A percentile compares a stretch with the other conserved stretches of the same genome.
Conservation (phyloP, 1,139 yeast species). For the Fermentozyma sake region DNA sequence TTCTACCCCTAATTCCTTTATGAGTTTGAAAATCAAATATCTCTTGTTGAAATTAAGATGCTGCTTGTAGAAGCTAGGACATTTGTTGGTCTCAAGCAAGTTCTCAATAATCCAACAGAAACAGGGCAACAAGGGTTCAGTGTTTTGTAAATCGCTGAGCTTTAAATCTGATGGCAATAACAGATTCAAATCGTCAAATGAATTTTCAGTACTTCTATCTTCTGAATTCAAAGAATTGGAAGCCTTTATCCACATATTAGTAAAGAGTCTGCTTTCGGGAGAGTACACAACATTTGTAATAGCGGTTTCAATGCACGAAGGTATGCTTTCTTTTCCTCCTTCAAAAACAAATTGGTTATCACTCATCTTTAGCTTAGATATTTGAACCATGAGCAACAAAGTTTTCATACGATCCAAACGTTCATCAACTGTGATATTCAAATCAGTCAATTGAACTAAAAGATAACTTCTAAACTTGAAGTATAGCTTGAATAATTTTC, state of each 20-base stretch:
- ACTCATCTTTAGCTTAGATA: slow-evolving; percentile 67
- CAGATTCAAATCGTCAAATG: slow-evolving; percentile 28
- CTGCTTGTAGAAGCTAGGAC: slow-evolving; percentile 29
- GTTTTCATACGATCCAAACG: slow-evolving; percentile 71
- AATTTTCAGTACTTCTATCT: slow-evolving; percentile 13
- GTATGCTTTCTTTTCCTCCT: slow-evolving; percentile 48
- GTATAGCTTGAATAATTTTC: slow-evolving; percentile 64
- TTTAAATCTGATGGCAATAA: slow-evolving; percentile 32
- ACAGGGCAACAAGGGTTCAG: slow-evolving; percentile 61
- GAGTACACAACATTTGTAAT: slow-evolving; percentile 69
- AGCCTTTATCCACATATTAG: slow-evolving; percentile 60
- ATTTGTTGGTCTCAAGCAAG: slow-evolving; percentile 32
- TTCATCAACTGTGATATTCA: slow-evolving; percentile 48
- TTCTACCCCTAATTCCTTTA: slow-evolving; percentile 40
- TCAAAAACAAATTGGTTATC: slow-evolving; percentile 54
- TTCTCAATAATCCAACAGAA: slow-evolving; percentile 62
- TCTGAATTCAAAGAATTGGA: slow-evolving; percentile 31
- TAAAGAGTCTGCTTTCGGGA: slow-evolving; percentile 73
- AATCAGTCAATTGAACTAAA: slow-evolving; percentile 62
- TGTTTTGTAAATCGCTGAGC: slow-evolving; percentile 24
- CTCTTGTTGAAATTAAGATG: slow-evolving; percentile 41
- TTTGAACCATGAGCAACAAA: slow-evolving; percentile 61
- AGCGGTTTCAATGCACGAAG: slow-evolving; percentile 84
- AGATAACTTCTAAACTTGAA: slow-evolving; percentile 63
- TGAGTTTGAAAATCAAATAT: slow-evolving; percentile 37